These are phyloP conservation scores for Xylariaceae sp. DNA, from an alignment of 2,329 filamentous ascomycete species.

Conservation along the genomic window DNA sequence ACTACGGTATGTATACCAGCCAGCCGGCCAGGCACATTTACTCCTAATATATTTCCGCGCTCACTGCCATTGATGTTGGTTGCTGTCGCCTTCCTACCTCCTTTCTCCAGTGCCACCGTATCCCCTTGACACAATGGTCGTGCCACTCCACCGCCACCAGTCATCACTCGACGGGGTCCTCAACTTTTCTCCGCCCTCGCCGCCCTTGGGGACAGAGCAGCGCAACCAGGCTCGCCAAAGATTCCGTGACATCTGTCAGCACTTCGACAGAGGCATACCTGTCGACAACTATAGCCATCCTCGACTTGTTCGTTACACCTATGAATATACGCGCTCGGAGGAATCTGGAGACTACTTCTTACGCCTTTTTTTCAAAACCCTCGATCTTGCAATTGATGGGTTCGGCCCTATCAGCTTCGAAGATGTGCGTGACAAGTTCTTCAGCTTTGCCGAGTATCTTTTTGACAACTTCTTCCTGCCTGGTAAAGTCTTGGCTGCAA, in stretches of 20 bases:
- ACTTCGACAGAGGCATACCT: constrained; percentile 13
- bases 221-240: constrained; percentile 10
- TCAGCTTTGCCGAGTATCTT: constrained; percentile 25
- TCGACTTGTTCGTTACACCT: constrained; percentile 23
- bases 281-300: constrained; percentile 19
- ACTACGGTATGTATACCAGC: too few species aligned
- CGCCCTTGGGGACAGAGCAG: constrained; percentile 8
- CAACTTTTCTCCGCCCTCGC: constrained; percentile 11
- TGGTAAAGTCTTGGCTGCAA: constrained; percentile 12
- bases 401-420: constrained; percentile 14
- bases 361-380: constrained; percentile 21
- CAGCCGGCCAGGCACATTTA: too few species aligned
- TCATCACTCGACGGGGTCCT: constrained; percentile 16
- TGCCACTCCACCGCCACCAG: constrained; percentile 13
- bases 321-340: constrained; percentile 23
- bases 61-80: too few species aligned
- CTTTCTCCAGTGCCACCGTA: too few species aligned
- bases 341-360: constrained; percentile 23
- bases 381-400: constrained; percentile 18
- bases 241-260: constrained; percentile 17
- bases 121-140: constrained; percentile 3
- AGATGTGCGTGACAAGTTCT: constrained; percentile 13
- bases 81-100: too few species aligned
- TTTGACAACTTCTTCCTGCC: constrained; percentile 27
- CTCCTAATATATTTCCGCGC: too few species aligned